Conservation (phyloP, 73 alveolate species). For the Paramecium octaurelia region DNA sequence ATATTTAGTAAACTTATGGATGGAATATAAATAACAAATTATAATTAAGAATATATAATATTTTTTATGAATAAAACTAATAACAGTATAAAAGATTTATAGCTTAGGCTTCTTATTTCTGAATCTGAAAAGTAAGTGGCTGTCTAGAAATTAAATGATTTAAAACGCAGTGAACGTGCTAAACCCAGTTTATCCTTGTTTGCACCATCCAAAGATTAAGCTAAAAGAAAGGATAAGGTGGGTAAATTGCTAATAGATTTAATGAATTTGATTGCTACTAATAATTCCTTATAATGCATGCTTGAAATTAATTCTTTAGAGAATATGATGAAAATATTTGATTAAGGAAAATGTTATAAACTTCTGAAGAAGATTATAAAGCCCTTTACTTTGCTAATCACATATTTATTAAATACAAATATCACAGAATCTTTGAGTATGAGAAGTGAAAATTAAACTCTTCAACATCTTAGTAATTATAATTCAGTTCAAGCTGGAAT, state of each 20-base stretch:
- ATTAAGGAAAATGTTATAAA: neutral
- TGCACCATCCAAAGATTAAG: neutral
- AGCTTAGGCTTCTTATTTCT: neutral
- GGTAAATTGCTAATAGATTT: neutral
- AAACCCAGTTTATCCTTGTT: neutral
- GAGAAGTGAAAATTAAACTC: neutral
- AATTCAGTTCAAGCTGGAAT: neutral
- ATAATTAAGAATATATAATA: neutral
- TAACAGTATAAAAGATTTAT: neutral
- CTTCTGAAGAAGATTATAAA: neutral
- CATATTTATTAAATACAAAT: constrained; percentile 4
- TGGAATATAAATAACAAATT: neutral
- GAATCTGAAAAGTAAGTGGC: constrained; percentile 22
- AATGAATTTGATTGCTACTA: neutral
- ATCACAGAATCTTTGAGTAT: neutral
- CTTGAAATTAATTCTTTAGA: neutral
- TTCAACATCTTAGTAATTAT: neutral
- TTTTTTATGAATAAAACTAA: neutral
- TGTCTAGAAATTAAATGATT: neutral
- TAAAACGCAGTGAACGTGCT: neutral
- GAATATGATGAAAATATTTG: neutral
- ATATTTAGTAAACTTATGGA: neutral
- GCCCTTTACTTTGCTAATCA: neutral
- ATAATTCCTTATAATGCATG: neutral
- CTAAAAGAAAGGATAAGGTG: neutral